Percentiles rank a stretch among this genome's conserved stretches.
These are phyloP conservation scores for Talaromyces piceae DNA, from an alignment of 2,329 filamentous ascomycete genomes.

Conservation along the genomic window DNA sequence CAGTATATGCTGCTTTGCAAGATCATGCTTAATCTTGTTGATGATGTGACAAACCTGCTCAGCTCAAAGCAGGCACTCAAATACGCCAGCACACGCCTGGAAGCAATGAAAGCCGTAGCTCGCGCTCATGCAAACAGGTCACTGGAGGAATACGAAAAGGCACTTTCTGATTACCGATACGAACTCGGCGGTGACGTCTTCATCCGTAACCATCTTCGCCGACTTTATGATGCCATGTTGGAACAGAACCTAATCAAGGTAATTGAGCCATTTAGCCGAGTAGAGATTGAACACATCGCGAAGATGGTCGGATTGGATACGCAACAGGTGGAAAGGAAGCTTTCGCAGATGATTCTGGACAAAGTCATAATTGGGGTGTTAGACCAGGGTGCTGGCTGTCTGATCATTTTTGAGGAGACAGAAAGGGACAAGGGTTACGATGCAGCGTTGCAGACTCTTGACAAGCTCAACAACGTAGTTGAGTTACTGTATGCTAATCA, in stretches of 20 bases:
- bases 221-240: slow-evolving; percentile 95
- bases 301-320: slow-evolving; percentile 97
- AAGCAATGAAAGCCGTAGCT: slow-evolving; percentile 98
- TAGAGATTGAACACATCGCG: slow-evolving; percentile 94
- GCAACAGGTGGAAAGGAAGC: slow-evolving; percentile 93
- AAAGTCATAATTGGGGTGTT: slow-evolving; percentile 97
- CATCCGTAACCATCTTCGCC: slow-evolving; percentile 91
- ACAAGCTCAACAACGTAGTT: slow-evolving; percentile 94
- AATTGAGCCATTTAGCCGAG: slow-evolving; percentile 95
- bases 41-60: slow-evolving; percentile 94
- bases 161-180: slow-evolving; percentile 81
- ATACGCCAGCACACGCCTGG: slow-evolving; percentile 90
- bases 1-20: slow-evolving; percentile 99
- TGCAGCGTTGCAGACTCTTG: slow-evolving; percentile 86
- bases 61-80: slow-evolving; percentile 93
- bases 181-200: slow-evolving; percentile 93
- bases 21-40: slow-evolving; percentile 95
- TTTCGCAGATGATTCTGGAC: slow-evolving; percentile 99
- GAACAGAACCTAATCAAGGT: slow-evolving; percentile 99
- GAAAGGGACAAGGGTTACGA: slow-evolving; percentile 91
- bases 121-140: slow-evolving; percentile 92
- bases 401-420: slow-evolving; percentile 95
- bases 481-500: slow-evolving; percentile 98
- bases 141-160: slow-evolving; percentile 93
- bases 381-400: slow-evolving; percentile 93